A percentile compares a stretch with the other conserved stretches of the same genome.
These are phyloP conservation scores for Epichloe aotearoae DNA, from an alignment of 2,329 filamentous ascomycete species.

Conservation along the genomic window DNA sequence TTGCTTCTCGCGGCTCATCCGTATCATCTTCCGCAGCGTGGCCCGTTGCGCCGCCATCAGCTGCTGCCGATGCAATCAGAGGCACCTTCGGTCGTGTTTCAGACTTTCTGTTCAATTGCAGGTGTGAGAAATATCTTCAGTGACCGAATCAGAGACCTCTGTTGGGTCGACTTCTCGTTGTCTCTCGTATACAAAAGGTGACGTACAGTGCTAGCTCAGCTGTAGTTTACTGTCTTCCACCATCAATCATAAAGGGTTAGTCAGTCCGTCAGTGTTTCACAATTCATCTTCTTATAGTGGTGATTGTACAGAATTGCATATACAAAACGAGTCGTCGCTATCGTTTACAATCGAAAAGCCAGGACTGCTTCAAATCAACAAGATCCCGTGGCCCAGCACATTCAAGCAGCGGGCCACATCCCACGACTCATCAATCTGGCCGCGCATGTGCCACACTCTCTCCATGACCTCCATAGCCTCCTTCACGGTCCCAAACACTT, in stretches of 20 bases:
- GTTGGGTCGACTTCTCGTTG: no score
- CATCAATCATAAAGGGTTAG: not conserved
- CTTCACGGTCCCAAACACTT: constrained; percentile 31
- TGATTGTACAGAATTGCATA: no score
- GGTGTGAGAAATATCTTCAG: no score
- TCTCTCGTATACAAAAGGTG: not conserved
- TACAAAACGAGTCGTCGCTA: not conserved
- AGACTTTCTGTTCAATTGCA: no score
- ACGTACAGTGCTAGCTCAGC: no score
- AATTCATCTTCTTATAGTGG: no score
- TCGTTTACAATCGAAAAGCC: no score
- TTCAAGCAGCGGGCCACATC: constrained; percentile 30
- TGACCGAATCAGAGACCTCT: no score
- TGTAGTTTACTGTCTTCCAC: not conserved
- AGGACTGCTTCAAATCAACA: constrained; percentile 20
- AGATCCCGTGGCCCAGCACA: constrained; percentile 24
- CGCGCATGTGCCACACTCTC: constrained; percentile 28
- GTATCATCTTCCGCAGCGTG: constrained; percentile 34
- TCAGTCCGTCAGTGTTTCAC: no score
- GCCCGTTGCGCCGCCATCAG: constrained; percentile 1
- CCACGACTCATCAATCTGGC: constrained; percentile 28
- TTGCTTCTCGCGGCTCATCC: constrained; percentile 39
- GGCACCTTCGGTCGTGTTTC: not conserved
- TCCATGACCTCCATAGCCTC: constrained; percentile 33
- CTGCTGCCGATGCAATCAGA: not conserved